phyloP scores from a whole-genome alignment of 164 flowering plant genomes.

The Nymphaea thermarum region DNA sequence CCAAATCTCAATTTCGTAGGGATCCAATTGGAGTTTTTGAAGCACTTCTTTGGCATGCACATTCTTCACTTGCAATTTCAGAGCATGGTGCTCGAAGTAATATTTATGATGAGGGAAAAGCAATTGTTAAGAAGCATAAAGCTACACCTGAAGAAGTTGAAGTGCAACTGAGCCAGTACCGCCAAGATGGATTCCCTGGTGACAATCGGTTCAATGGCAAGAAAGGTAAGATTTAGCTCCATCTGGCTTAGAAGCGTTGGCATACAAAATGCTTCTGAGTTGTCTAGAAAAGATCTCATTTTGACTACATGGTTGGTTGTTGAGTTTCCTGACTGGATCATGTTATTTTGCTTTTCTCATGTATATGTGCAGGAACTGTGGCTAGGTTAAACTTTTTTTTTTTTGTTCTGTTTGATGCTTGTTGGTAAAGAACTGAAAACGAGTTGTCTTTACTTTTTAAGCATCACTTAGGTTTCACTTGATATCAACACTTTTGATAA shows the following conservation, averaged over 20 bases:
- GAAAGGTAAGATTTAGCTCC: constrained; percentile 40
- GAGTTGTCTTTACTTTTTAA: too few species aligned
- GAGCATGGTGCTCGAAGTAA: constrained; percentile 96
- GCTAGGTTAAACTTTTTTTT: too few species aligned
- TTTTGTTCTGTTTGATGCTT: too few species aligned
- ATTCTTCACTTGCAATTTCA: constrained; percentile 78
- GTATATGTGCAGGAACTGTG: too few species aligned
- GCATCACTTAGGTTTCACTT: too few species aligned
- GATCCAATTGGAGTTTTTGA: constrained; percentile 92
- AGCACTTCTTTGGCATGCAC: constrained; percentile 89
- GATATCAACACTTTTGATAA: too few species aligned
- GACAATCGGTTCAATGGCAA: constrained; percentile 83
- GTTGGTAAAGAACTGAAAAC: too few species aligned
- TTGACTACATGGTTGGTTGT: too few species aligned
- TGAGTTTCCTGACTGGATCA: too few species aligned
- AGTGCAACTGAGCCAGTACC: constrained; percentile 67
- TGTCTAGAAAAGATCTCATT: too few species aligned
- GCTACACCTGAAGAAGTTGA: constrained; percentile 95
- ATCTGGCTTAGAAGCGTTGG: too few species aligned
- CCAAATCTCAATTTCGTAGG: constrained; percentile 90
- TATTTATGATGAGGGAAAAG: constrained; percentile 89
- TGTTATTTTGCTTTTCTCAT: too few species aligned
- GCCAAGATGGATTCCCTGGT: constrained; percentile 71
- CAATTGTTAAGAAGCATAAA: constrained; percentile 84
- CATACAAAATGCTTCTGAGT: background rate